Evolutionary conservation across 371 early-diverging fungal species (phyloP).

Genomic region (Rhizopus microsporus): DNA sequence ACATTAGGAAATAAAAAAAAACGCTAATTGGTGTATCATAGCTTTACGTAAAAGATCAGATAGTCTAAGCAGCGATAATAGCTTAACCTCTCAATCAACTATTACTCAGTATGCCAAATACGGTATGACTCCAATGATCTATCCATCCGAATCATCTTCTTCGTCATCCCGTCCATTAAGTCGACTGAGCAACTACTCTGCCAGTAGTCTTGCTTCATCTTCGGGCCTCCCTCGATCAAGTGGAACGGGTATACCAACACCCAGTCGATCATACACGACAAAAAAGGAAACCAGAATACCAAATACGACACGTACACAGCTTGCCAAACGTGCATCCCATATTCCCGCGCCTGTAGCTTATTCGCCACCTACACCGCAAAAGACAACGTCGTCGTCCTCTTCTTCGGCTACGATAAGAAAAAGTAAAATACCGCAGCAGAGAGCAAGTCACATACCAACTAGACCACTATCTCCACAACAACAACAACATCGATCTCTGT

Average conservation of each 20-base stretch:
- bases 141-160: conserved; percentile 43
- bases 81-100: conserved; percentile 45
- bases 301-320: conserved; percentile 20
- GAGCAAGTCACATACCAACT: conserved; percentile 44
- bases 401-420: conserved; percentile 6
- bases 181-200: conserved; percentile 44
- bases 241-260: conserved; percentile 23
- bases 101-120: conserved; percentile 40
- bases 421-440: conserved; percentile 20
- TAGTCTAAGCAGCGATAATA: conserved; percentile 51
- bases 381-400: conserved; percentile 28
- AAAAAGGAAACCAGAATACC: conserved; percentile 11
- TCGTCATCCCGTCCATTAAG: conserved; percentile 45
- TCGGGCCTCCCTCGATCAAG: conserved; percentile 27
- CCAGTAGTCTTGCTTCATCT: conserved; percentile 31
- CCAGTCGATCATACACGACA: conserved; percentile 23
- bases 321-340: conserved; percentile 49
- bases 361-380: conserved; percentile 33
- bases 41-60: conserved; percentile 25
- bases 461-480: conserved; percentile 19
- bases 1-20: background rate
- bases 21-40: background rate
- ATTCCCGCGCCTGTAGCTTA: conserved; percentile 43
- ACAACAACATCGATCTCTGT: conserved; percentile 7
- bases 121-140: conserved; percentile 39